Percentiles rank a stretch among this genome's conserved stretches.
Evolutionary conservation across 228 moss, liverwort and hornwort species (phyloP).

Genomic region (Sphagnum magellanicum): DNA sequence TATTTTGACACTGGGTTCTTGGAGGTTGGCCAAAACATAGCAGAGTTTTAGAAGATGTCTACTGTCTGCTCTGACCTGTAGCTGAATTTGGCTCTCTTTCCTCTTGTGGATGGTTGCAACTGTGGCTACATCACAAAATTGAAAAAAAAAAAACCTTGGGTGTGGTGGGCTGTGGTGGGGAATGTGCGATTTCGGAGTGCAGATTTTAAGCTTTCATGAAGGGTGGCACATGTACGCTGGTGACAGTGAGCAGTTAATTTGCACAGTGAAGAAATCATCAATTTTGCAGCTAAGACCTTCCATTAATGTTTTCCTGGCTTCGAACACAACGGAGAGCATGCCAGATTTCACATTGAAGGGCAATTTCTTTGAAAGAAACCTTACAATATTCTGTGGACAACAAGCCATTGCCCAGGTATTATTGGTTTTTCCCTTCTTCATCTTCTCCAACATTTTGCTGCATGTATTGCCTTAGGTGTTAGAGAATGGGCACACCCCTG

Average conservation of each 20-base stretch:
- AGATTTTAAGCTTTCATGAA: constrained; percentile 44
- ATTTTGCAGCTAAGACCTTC: constrained; percentile 38
- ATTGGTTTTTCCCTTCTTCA: neutral
- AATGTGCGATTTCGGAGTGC: neutral
- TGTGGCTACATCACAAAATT: neutral
- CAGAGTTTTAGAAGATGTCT: no score
- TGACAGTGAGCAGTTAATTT: constrained; percentile 11
- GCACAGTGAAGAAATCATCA: constrained; percentile 39
- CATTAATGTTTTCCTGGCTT: constrained; percentile 39
- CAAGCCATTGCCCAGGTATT: constrained; percentile 43
- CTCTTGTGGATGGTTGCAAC: no score
- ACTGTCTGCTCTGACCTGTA: no score
- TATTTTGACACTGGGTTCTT: no score
- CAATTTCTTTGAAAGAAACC: constrained; percentile 41
- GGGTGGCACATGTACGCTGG: constrained; percentile 35
- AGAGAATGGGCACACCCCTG: no score
- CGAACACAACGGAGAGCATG: constrained; percentile 17
- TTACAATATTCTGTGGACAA: constrained; percentile 43
- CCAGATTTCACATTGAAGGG: constrained; percentile 53
- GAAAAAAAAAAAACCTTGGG: neutral
- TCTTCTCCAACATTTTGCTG: no score
- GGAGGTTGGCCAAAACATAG: no score
- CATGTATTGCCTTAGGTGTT: no score
- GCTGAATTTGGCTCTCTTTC: no score
- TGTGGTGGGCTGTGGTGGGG: no score